Base-by-base conservation (phyloP, 169 alveolate genomes). In the Plasmodium yoelii region DNA sequence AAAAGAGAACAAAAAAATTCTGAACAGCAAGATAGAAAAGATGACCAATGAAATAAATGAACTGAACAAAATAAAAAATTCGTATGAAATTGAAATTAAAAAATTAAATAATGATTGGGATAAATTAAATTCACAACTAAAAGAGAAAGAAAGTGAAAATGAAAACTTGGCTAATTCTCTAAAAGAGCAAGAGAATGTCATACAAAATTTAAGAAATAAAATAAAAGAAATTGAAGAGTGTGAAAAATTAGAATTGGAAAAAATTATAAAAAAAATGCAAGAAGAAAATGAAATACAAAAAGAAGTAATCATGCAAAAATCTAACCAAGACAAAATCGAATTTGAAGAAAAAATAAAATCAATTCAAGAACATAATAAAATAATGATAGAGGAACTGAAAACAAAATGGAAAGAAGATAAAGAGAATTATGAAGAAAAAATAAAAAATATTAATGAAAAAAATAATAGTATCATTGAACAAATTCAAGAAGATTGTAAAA, bases 81-180 rank as follows among this genome's bases (percentile, higher is more conserved):
- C 64, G 10, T 75, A 61, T 42, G 68, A 65, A 4, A 26, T 12
- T 12, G 22, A 53, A 26, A 56, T 63, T 22, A 1, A 24, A 0
- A 47, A 75, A 39, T 12, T 75, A 53, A 57, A 75, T n/a, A 22
- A 49, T 18, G 51, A 75, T 2, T 47, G 47, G 61, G 18, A 28
- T 28, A 28, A 28, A 28, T 73, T 1, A 1, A 28, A 73, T 26
- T 18, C 12, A 42, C 39, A 60, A 49, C 44, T 73, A 15, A 46
- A 73, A 7, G 63, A 73, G 13, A 61, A 73, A 49, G 88, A 73
- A 22, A 65, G 61, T 59, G 60, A 34, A 39, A 73, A 59, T 10
- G 63, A 73, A 18, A 9, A 19, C 5, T 64, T 73, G 18, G 49
- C 26, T 34, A 34, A 5, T 34, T 34, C 42, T 3, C 42, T 34